Conservation (phyloP, 805 yeast genomes). For the Ogataea dorogensis region DNA sequence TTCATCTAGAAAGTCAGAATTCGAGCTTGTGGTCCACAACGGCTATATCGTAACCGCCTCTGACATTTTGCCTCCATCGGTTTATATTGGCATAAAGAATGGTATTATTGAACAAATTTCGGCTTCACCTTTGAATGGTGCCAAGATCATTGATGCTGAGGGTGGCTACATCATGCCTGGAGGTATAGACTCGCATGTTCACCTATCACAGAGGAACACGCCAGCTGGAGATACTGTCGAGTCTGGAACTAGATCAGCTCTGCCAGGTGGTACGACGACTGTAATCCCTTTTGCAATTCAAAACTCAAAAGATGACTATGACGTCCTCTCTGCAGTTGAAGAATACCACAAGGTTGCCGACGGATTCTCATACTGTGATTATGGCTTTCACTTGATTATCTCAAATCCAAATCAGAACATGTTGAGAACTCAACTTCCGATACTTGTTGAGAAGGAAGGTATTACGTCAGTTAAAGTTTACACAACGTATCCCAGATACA, state of each 20-base stretch:
- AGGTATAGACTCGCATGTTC: constrained; percentile 52
- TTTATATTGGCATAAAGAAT: constrained; percentile 39
- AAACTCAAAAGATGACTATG: constrained; percentile 32
- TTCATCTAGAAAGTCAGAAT: too few species aligned
- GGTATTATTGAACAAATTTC: constrained; percentile 23
- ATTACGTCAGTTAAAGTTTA: constrained; percentile 43
- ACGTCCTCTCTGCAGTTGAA: constrained; percentile 21
- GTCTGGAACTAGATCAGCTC: constrained; percentile 43
- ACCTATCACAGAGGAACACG: constrained; percentile 42
- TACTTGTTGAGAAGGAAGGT: constrained; percentile 36
- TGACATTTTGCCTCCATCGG: constrained; percentile 31
- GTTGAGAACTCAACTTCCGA: constrained; percentile 30
- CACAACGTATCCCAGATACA: constrained; percentile 45
- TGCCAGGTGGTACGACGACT: constrained; percentile 52
- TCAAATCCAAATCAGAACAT: constrained; percentile 24
- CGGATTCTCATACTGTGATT: constrained; percentile 43
- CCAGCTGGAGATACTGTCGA: constrained; percentile 45
- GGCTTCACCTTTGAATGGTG: constrained; percentile 17
- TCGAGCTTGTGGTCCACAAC: constrained; percentile 32
- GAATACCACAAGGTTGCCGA: constrained; percentile 32
- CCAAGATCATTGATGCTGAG: constrained; percentile 38
- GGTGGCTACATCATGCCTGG: constrained; percentile 51
- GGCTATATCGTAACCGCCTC: constrained; percentile 34
- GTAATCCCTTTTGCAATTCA: constrained; percentile 46
- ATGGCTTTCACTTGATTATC: constrained; percentile 47